phyloP scores from a whole-genome alignment of 2,329 filamentous ascomycete species.

The Cryphonectria nitschkei region DNA sequence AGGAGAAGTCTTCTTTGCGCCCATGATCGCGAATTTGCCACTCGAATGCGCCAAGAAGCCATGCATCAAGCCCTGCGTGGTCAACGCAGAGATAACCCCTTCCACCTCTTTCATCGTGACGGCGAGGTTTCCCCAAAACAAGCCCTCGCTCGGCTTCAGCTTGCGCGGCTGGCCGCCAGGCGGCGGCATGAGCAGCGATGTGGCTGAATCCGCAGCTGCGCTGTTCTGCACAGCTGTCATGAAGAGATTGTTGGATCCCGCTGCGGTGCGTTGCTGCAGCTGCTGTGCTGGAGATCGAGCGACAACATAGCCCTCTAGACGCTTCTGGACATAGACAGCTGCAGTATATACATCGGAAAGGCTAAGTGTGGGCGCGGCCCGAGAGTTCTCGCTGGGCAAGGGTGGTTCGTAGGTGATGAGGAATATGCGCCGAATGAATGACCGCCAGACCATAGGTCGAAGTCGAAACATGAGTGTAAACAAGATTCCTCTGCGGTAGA shows the following conservation, averaged over 20 bases:
- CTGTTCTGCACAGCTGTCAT: constrained; percentile 56
- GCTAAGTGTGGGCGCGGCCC: constrained; percentile 74
- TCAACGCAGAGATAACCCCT: constrained; percentile 73
- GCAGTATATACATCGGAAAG: constrained; percentile 68
- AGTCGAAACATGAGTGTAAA: constrained; percentile 77
- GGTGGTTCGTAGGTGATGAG: constrained; percentile 72
- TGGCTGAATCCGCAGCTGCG: constrained; percentile 34
- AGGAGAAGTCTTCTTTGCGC: constrained; percentile 68
- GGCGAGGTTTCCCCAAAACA: constrained; percentile 66
- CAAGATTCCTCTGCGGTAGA: constrained; percentile 75
- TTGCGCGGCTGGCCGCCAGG: constrained; percentile 51
- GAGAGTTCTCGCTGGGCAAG: constrained; percentile 57
- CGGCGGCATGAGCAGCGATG: constrained; percentile 51
- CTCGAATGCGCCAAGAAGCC: constrained; percentile 82
- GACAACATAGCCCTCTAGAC: constrained; percentile 61
- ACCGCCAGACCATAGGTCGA: constrained; percentile 82
- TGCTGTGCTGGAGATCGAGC: constrained; percentile 35
- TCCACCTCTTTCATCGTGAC: constrained; percentile 72
- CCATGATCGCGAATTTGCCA: constrained; percentile 79
- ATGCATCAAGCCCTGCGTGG: constrained; percentile 79
- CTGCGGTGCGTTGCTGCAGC: constrained; percentile 38
- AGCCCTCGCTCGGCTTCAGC: constrained; percentile 60
- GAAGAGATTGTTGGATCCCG: constrained; percentile 55
- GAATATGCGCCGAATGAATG: constrained; percentile 77
- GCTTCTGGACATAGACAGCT: constrained; percentile 67